These are phyloP conservation scores for Datura wrightii DNA, from an alignment of 257 asterid species.

Conservation along the genomic window DNA sequence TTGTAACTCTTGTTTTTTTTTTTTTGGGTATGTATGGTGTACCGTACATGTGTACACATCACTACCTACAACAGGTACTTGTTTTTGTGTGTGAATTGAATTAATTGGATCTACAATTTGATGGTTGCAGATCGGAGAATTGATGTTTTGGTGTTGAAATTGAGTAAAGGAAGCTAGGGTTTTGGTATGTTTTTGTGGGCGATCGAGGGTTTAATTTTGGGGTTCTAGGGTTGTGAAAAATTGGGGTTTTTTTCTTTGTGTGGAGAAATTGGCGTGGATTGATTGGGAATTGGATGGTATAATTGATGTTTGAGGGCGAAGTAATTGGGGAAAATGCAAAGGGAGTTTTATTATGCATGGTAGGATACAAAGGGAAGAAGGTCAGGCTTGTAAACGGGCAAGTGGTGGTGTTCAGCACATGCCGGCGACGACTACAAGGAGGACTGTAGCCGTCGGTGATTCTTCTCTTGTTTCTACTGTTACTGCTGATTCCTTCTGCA, in stretches of 20 bases:
- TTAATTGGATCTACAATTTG: slow-evolving; percentile 24
- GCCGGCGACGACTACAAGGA: slow-evolving; percentile 45
- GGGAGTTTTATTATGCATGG: slow-evolving; percentile 49
- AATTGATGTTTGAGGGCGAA: slow-evolving; percentile 44
- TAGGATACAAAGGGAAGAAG: slow-evolving; percentile 41
- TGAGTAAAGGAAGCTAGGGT: slow-evolving; percentile 11
- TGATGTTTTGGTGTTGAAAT: slow-evolving; percentile 20
- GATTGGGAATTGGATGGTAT: slow-evolving; percentile 13
- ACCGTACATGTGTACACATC: neutral
- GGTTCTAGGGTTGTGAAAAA: slow-evolving; percentile 26
- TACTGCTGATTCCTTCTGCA: slow-evolving; percentile 45
- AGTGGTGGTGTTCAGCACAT: slow-evolving; percentile 44
- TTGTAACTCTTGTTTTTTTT: neutral
- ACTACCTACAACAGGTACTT: neutral
- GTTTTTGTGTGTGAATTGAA: slow-evolving; percentile 19
- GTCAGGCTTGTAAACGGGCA: slow-evolving; percentile 33
- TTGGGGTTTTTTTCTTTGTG: slow-evolving; percentile 24
- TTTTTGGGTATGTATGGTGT: neutral
- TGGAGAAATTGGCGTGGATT: neutral
- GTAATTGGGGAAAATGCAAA: slow-evolving; percentile 45
- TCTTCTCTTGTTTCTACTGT: slow-evolving; percentile 27
- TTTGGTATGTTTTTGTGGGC: neutral
- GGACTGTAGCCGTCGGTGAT: slow-evolving; percentile 43
- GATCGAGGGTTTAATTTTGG: slow-evolving; percentile 21
- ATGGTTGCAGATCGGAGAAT: slow-evolving; percentile 26